Conservation (phyloP, 208 protist genomes). For the Crithidia expoeki region DNA sequence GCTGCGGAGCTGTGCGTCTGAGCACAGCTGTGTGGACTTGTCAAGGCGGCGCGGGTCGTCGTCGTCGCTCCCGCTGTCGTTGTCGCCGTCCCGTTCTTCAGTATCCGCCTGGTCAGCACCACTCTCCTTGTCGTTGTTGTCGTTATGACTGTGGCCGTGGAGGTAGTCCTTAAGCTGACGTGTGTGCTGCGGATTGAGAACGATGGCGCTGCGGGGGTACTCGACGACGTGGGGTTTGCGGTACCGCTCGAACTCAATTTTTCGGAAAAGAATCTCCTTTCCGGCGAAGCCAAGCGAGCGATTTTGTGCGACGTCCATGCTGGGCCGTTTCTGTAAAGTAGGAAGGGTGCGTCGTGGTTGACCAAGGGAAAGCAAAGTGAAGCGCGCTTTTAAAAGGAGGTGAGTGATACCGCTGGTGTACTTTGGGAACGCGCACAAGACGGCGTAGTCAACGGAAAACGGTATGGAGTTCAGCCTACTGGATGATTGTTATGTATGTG, state of each 20-base stretch:
- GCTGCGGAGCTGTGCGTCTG: constrained; percentile 50
- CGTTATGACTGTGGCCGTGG: not conserved
- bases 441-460: too few species aligned
- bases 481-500: too few species aligned
- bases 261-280: constrained; percentile 66
- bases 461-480: too few species aligned
- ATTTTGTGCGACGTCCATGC: constrained; percentile 58
- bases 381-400: too few species aligned
- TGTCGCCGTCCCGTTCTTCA: constrained; percentile 12
- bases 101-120: constrained; percentile 12
- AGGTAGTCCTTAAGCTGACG: constrained; percentile 33
- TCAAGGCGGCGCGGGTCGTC: constrained; percentile 75
- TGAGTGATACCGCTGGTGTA: too few species aligned
- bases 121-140: constrained; percentile 5
- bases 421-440: too few species aligned
- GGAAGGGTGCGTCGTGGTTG: too few species aligned
- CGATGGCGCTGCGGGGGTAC: constrained; percentile 88
- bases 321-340: not conserved
- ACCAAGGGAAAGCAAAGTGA: too few species aligned
- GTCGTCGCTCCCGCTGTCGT: constrained; percentile 39
- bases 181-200: constrained; percentile 88
- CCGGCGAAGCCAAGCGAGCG: constrained; percentile 59
- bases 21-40: constrained; percentile 53
- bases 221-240: constrained; percentile 78
- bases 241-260: constrained; percentile 87